These are phyloP conservation scores for Coffea canephora DNA, from an alignment of 257 asterid genomes.

Conservation along the genomic window DNA sequence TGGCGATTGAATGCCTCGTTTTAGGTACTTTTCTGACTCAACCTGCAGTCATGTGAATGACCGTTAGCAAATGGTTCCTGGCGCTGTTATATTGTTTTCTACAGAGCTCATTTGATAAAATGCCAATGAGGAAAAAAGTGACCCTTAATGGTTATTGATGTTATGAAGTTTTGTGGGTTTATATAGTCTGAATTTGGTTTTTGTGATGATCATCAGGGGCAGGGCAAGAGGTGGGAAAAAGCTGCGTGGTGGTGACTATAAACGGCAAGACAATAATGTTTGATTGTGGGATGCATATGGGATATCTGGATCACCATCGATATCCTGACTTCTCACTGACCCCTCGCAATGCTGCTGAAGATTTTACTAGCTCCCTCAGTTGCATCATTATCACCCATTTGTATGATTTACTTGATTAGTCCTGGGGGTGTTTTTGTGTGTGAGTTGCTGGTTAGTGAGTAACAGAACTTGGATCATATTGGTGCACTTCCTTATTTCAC, in stretches of 20 bases:
- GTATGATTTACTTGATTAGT: slow-evolving; percentile 16
- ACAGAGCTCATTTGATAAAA: slow-evolving; percentile 4
- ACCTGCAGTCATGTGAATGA: not conserved
- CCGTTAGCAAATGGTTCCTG: not conserved
- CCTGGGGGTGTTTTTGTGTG: not conserved
- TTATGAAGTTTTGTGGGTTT: not conserved
- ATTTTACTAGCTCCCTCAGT: slow-evolving; percentile 57
- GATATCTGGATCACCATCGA: slow-evolving; percentile 59
- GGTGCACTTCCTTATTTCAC: slow-evolving; percentile 97
- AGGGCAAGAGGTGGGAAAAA: slow-evolving; percentile 97
- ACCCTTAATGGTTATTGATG: not conserved
- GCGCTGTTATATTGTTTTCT: not conserved
- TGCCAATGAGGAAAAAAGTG: not conserved
- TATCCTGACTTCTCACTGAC: slow-evolving; percentile 80
- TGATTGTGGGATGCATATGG: slow-evolving; percentile 98
- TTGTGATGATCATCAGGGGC: slow-evolving; percentile 55
- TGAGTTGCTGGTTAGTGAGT: not conserved
- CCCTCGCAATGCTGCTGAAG: slow-evolving; percentile 33
- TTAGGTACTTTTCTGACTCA: slow-evolving; percentile 14
- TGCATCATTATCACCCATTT: slow-evolving; percentile 87
- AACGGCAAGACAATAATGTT: slow-evolving; percentile 87
- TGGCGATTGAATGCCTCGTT: slow-evolving; percentile 25
- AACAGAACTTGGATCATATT: slow-evolving; percentile 68
- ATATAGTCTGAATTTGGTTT: not conserved
- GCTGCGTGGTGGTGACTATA: slow-evolving; percentile 80